Percentiles rank a stretch among this genome's conserved stretches.
Conservation (phyloP, 2,329 filamentous ascomycete species). For the Rugonectria rugulosa region DNA sequence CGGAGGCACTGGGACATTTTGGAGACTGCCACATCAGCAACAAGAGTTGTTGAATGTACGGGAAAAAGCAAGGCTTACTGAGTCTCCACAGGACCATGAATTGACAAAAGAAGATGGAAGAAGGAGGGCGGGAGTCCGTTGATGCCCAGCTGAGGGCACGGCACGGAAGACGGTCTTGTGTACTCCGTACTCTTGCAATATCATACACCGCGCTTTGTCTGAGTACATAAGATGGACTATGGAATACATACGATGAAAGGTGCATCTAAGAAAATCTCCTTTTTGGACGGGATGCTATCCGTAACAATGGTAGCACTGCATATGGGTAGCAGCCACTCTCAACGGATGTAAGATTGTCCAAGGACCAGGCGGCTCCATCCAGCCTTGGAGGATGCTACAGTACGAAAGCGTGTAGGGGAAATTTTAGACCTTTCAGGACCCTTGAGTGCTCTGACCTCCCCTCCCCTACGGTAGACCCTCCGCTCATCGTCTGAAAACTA, state of each 20-base stretch:
- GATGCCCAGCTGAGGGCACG: not conserved
- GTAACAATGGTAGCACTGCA: slow-evolving; percentile 5
- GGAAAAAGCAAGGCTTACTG: slow-evolving; percentile 17
- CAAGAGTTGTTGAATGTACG: not conserved
- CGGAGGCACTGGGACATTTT: slow-evolving; percentile 3
- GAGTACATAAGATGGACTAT: not conserved
- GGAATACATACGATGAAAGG: not conserved
- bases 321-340: slow-evolving; percentile 7
- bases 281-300: slow-evolving; percentile 6
- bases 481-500: slow-evolving; percentile 5
- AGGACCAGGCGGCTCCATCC: slow-evolving; percentile 19
- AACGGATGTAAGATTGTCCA: slow-evolving; percentile 21
- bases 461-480: slow-evolving; percentile 3
- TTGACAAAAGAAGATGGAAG: slow-evolving; percentile 18
- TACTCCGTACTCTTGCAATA: not conserved
- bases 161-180: slow-evolving; percentile 3
- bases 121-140: slow-evolving; percentile 21
- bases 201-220: not conserved
- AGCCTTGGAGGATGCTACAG: slow-evolving; percentile 6
- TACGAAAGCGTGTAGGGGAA: not conserved
- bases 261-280: not conserved
- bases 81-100: slow-evolving; percentile 33
- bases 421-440: slow-evolving; percentile 5
- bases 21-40: slow-evolving; percentile 25
- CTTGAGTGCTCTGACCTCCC: slow-evolving; percentile 29